phyloP scores from a whole-genome alignment of 2,329 filamentous ascomycete genomes.

The Botrytis squamosa region DNA sequence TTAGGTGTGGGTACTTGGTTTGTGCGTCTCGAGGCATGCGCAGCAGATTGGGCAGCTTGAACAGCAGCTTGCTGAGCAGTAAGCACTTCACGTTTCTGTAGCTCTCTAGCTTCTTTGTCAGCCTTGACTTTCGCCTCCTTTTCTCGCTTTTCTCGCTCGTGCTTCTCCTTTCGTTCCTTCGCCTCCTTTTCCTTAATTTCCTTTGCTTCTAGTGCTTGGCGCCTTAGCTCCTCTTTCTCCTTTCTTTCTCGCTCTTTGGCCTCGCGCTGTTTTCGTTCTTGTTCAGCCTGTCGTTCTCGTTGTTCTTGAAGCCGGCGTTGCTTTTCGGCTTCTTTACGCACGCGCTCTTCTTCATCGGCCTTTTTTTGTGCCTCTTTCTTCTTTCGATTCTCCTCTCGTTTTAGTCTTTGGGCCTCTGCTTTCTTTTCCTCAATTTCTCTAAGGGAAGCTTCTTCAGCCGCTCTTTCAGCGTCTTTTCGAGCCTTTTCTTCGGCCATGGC shows the following conservation, averaged over 20 bases:
- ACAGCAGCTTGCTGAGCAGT: constrained; percentile 41
- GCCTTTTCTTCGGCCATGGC: constrained; percentile 88
- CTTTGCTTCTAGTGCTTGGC: constrained; percentile 73
- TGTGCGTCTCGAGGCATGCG: constrained; percentile 47
- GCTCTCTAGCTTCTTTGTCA: constrained; percentile 50
- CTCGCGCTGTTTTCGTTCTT: constrained; percentile 79
- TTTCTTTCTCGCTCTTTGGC: constrained; percentile 80
- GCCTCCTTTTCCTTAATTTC: constrained; percentile 63
- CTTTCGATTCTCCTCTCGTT: constrained; percentile 84
- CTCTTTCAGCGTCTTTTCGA: constrained; percentile 82
- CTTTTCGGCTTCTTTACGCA: constrained; percentile 82
- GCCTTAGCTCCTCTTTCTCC: constrained; percentile 76
- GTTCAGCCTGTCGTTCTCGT: constrained; percentile 79
- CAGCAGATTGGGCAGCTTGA: constrained; percentile 42
- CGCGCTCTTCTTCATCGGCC: constrained; percentile 83
- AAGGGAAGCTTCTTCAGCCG: constrained; percentile 77
- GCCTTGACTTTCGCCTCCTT: constrained; percentile 51
- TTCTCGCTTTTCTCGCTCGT: constrained; percentile 58
- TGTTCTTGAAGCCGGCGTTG: constrained; percentile 78
- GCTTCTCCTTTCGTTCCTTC: constrained; percentile 56
- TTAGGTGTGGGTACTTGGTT: constrained; percentile 50
- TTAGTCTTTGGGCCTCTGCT: constrained; percentile 75
- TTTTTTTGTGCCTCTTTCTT: constrained; percentile 90
- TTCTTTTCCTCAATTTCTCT: constrained; percentile 76
- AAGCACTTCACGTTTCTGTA: constrained; percentile 46